Evolutionary conservation across 225 moss, liverwort and hornwort genomes (phyloP), one percentile per base, ranked within the genome.

Genomic region (Ulota crispa): DNA sequence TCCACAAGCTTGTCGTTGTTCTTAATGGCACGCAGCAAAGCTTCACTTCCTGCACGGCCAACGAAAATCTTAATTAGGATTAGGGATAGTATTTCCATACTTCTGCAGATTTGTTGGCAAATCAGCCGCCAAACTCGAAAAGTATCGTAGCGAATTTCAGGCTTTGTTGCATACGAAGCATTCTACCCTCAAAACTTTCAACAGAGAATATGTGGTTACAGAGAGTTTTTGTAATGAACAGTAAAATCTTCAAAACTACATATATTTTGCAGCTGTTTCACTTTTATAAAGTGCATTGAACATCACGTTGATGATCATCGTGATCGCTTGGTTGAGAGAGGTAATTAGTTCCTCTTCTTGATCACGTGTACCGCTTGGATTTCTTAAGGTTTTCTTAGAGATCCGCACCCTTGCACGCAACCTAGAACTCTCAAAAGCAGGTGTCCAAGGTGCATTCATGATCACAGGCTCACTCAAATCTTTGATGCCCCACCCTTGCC

Each of bases 1-100:
- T 89, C 91, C 73, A 85, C 76, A 47, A 91, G 87, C 45, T 89
- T 91, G 28, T 91, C 79, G 26, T 91, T 87, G 20, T 91, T 85
- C 73, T 85, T 87, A 32, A 91, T 89, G 30, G 79, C 77, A 69
- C 77, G 87, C 15, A 89, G 20, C 70, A 91, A 79, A 14, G 73
- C 83, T 55, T 91, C 87, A 80, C 89, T 89, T 45, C 87, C 91
- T 91, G 79, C 72, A 81, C 21, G 77, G 20, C 42, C 15, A 52
- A 56, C 24, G 20, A 47, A 7, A 39, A 23, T 5, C 15, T 52
- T 6, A 27, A 42, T 57, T 66, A 68, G 13, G 61, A 16, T 26
- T 34, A 24, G 9, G 19, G 14, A 13, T 45, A 42, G 42, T 3
- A 4, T 10, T n/a, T 61, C 4, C 24, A 47, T 24, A 50, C 1